These are phyloP conservation scores for Boletus bicolor DNA, from an alignment of 768 basidiomycete genomes.

Conservation along the genomic window DNA sequence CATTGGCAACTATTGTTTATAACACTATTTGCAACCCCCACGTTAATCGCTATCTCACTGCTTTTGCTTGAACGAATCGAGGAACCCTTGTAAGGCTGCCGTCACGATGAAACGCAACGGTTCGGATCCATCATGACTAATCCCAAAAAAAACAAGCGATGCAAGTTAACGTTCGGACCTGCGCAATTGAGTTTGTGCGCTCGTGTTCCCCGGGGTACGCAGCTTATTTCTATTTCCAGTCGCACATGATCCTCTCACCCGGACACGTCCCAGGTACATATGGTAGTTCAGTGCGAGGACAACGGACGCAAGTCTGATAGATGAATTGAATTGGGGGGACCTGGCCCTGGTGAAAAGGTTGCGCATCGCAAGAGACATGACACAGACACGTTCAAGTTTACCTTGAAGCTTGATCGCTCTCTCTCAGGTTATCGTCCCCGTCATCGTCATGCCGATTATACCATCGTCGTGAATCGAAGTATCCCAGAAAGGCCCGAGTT, in stretches of 20 bases:
- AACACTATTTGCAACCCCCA: neutral
- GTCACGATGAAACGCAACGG: neutral
- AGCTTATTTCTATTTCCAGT: slow-evolving; percentile 10
- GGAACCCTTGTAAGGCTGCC: neutral
- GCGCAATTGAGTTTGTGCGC: slow-evolving; percentile 8
- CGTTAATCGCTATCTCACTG: slow-evolving; percentile 1
- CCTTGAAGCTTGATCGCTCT: neutral
- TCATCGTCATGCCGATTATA: neutral
- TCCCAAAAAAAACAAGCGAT: neutral
- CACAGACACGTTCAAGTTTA: neutral
- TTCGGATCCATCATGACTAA: slow-evolving; percentile 11
- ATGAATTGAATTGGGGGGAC: neutral
- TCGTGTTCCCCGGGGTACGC: neutral
- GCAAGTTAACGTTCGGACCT: slow-evolving; percentile 10
- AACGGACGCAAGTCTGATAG: neutral
- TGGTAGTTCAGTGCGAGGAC: slow-evolving; percentile 7
- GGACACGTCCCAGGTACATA: slow-evolving; percentile 2
- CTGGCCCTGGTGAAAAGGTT: neutral
- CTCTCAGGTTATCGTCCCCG: neutral
- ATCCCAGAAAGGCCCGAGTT: neutral
- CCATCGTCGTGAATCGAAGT: neutral
- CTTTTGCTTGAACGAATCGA: neutral
- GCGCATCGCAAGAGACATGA: neutral
- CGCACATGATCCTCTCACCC: neutral
- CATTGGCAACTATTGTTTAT: neutral